Evolutionary conservation across 2,329 filamentous ascomycete genomes (phyloP), one percentile per base, ranked within the genome.

Genomic region (Ceratocystis eucalypticola): DNA sequence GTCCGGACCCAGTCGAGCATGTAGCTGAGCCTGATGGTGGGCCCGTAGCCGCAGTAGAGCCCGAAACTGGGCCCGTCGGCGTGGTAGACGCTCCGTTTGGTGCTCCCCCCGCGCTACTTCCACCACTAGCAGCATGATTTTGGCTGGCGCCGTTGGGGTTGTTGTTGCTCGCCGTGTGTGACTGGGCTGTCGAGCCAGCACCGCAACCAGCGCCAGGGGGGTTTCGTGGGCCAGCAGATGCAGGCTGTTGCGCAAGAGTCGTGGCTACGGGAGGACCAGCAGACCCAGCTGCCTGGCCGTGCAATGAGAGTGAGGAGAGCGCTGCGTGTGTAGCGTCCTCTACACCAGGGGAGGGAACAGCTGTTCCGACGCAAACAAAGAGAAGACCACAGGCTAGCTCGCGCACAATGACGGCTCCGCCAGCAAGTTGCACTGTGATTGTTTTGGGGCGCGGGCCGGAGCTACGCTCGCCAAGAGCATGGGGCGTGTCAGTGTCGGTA

Each of bases 361-460:
- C 71, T 1, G 80, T 77, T 0, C 83, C 84, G 50, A 86, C 79
- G 70, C 82, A 84, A 61, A 86, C 81, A 69, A 87, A 84, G 46
- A 87, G 76, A 59, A 87, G 77, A 20, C 83, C 83, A 72, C 83
- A 86, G 50, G 76, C 77, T 41, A 87, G 75, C 1, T 77, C 76
- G 10, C 83, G 77, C 66, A 87, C 82, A 22, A 86, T 80, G 70
- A 87, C 79, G 37, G 85, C 80, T 41, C 80, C 79, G 62, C 78
- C 82, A 37, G 78, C 77, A 62, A 87, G 80, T 74, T 87, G 82
- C 41, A 86, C 78, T 0, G 82, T 84, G 45, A 85, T 79, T 50
- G 79, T 78, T 67, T 74, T 53, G 7, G 66, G 64, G n/a, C 57
- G 61, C 30, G 55, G 65, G 37, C 64, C 33, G 41, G 25, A 44